Percentiles rank a stretch among this genome's conserved stretches.
These are phyloP conservation scores for Globisporangium nagaii DNA, from an alignment of 352 stramenopile genomes.

Conservation along the genomic window DNA sequence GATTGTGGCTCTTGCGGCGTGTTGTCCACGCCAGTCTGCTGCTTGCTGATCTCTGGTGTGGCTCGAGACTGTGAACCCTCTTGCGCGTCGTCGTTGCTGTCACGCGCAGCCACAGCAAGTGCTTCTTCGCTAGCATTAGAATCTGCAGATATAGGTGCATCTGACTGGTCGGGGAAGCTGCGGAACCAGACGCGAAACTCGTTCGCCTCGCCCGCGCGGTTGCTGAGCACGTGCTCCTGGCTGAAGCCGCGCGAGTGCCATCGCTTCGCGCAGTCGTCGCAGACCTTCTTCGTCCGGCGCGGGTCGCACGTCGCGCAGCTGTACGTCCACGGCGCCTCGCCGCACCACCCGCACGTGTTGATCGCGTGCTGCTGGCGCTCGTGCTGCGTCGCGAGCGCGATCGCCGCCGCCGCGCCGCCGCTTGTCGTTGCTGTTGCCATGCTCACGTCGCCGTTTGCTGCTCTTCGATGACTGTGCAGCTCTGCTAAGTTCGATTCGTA, in stretches of 20 bases:
- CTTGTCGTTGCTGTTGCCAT: background rate
- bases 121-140: background rate
- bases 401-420: background rate
- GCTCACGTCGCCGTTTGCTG: too few relatives aligned
- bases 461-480: too few relatives aligned
- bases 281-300: conserved; percentile 21
- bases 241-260: conserved; percentile 39
- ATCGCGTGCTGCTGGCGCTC: conserved; percentile 2
- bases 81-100: background rate
- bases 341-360: conserved; percentile 27
- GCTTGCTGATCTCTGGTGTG: background rate
- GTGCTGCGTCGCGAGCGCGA: background rate
- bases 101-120: background rate
- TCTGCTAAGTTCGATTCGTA: background rate
- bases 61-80: background rate
- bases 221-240: conserved; percentile 21
- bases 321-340: conserved; percentile 25
- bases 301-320: conserved; percentile 29
- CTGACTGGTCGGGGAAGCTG: background rate
- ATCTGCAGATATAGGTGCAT: background rate
- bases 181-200: conserved; percentile 16
- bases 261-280: conserved; percentile 18
- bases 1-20: background rate
- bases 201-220: conserved; percentile 14
- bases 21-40: background rate